Evolutionary conservation across 805 yeast species (phyloP), one percentile per base, ranked within the genome.

Genomic region (Candida railenensis): DNA sequence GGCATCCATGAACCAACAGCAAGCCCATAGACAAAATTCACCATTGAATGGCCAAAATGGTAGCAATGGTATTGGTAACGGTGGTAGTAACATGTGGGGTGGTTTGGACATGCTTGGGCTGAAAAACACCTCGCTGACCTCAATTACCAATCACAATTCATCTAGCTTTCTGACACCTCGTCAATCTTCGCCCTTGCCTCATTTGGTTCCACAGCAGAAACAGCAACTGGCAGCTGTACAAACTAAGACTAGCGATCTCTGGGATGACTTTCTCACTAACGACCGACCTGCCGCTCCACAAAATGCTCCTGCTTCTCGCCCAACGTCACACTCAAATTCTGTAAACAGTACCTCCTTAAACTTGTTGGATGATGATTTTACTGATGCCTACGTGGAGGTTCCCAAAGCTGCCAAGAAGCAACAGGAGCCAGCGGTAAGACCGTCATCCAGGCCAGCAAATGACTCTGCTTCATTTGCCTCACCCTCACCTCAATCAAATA

Each of bases 291-390:
- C n/a, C 14, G 36, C 41, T 22, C 16, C 4, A 25, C 30, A 5
- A 7, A 5, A n/a, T 14, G 36, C 41, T 22, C 16, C 4, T n/a
- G 16, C 37, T 4, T 12, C 44, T 7, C 7, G 44, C 11, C 38
- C 40, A 40, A 12, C 51, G 9, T 22, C 36, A 20, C 34, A 22
- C 42, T 43, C 48, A n/a, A 37, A 12, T 4, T 39, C 30, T 14
- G 5, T 16, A 34, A 22, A 14, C 9, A 16, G 14, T 22, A 25
- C 45, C 14, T 40, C 49, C 39, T 21, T 56, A 51, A 42, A 51
- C 11, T 57, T 72, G 42, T 49, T 72, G 34, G 77, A 71, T 42
- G 78, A 72, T 34, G 77, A 72, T 1, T 73, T 73, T 47, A 67
- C 69, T 1, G 77, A 73, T 52, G 71, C 69, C 2, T 73, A 62